Base-by-base conservation (phyloP, 768 basidiomycete species). In the Leccinum disarticulatum region DNA sequence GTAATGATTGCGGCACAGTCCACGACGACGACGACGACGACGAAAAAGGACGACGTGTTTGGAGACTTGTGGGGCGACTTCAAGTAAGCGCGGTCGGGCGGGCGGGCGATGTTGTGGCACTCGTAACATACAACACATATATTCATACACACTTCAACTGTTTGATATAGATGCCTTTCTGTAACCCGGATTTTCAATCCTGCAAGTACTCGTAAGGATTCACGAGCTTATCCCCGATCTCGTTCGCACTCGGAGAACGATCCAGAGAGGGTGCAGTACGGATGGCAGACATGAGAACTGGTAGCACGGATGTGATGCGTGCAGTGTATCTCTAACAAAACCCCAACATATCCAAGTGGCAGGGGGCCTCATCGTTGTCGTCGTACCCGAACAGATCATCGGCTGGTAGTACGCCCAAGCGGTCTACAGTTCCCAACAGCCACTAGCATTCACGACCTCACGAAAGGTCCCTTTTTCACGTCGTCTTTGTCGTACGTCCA, bases 11-110 rank as follows among this genome's bases (percentile, higher is more conserved):
- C 61, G 27, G 61, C 72, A 30, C 69, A 72, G 54, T 35, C 68
- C 22, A 22, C 22, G 22, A 22, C 22, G 22, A 22, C 22, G 22
- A 22, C 22, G 22, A 22, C 22, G 1, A 70, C 69, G 52, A 70
- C 75, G 60, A 87, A 88, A 77, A 88, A 82, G 73, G 91, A 91
- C 63, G 91, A 93, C 66, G 85, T 78, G 8, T 93, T 93, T 68
- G 90, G 88, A 6, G 90, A 93, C 73, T 72, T 93, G 52, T 93
- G 91, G 91, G 89, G 90, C 52, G 84, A 86, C 41, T 90, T 90
- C 73, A 91, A 91, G 79, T 92, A 22, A 22, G 22, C 22, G 22
- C 22, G 22, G 22, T 22, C 22, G 1, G 22, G 43, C 13, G 28
- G 10, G 25, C 17, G 28, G 38, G 38, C 38, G 38, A 41, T 15